Conservation (phyloP, 495 filamentous ascomycete species). For the Annulohypoxylon stygium region DNA sequence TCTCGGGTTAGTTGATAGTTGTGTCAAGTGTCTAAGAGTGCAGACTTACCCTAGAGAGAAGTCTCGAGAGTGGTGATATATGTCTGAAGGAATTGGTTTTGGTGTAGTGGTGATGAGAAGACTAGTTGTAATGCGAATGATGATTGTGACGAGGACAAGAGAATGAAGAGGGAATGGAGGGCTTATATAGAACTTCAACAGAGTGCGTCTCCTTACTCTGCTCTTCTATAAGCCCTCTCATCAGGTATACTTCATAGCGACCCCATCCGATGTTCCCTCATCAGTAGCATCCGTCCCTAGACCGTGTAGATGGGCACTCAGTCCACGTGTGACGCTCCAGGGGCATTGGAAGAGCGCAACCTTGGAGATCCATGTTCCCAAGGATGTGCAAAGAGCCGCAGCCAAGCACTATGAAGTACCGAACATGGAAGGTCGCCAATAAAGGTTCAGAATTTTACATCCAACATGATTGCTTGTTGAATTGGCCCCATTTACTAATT, state of each 20-base stretch:
- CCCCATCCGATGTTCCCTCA: background rate
- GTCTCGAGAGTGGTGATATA: background rate
- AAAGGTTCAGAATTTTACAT: background rate
- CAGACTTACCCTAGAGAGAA: background rate
- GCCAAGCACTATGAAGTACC: background rate
- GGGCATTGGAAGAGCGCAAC: slow-evolving; percentile 4
- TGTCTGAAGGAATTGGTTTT: slow-evolving; percentile 2
- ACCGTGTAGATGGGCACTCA: background rate
- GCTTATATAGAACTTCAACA: slow-evolving; percentile 19
- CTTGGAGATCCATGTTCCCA: background rate
- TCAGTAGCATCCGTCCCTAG: background rate
- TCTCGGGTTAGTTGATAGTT: slow-evolving; percentile 1
- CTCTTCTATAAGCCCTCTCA: background rate
- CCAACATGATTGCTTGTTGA: background rate
- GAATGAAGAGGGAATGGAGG: background rate
- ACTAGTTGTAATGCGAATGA: background rate
- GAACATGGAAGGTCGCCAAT: background rate
- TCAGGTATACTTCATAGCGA: background rate
- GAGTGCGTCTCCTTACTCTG: background rate
- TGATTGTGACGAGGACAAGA: background rate
- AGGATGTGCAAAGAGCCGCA: background rate
- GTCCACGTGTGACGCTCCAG: slow-evolving; percentile 1
- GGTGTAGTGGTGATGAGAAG: slow-evolving; percentile 9
- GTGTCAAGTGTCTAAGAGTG: background rate
- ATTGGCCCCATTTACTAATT: background rate